A percentile compares a stretch with the other conserved stretches of the same genome.
Conservation (phyloP, 148 eudicot species). For the Rhododendron henanense region DNA sequence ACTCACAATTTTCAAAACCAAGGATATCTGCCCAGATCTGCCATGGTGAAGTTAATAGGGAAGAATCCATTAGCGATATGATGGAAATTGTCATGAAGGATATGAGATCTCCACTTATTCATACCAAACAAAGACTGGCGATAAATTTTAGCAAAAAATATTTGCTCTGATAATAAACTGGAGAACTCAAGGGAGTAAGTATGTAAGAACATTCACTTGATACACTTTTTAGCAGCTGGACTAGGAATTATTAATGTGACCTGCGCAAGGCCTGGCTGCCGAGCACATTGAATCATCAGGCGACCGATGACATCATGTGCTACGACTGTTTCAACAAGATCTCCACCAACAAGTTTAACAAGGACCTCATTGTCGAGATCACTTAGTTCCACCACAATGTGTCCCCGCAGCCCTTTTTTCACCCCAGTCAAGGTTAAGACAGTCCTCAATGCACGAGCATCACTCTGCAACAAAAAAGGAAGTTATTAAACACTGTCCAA, state of each 20-base stretch:
- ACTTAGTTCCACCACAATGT: conserved; percentile 58
- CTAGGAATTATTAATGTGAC: conserved; percentile 19
- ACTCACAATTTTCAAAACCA: conserved; percentile 63
- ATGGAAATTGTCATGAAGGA: background rate
- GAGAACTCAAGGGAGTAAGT: background rate
- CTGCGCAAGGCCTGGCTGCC: conserved; percentile 69
- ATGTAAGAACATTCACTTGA: background rate
- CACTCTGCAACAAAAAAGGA: conserved; percentile 35
- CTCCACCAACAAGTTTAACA: conserved; percentile 61
- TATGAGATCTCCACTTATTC: conserved; percentile 6
- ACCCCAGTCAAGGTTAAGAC: conserved; percentile 58
- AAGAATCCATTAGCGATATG: background rate
- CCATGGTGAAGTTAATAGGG: conserved; percentile 1
- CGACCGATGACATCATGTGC: conserved; percentile 69
- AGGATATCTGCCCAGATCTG: conserved; percentile 69
- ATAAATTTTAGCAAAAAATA: background rate
- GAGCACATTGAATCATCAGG: conserved; percentile 61
- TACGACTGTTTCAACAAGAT: conserved; percentile 58
- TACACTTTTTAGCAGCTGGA: background rate
- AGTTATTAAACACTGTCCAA: background rate
- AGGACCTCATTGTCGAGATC: conserved; percentile 64
- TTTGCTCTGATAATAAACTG: background rate
- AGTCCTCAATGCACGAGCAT: conserved; percentile 64
- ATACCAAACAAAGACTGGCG: background rate
- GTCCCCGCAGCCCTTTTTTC: conserved; percentile 48